Evolutionary conservation across 2,329 filamentous ascomycete species (phyloP).

Genomic region (Epichloe elymi): DNA sequence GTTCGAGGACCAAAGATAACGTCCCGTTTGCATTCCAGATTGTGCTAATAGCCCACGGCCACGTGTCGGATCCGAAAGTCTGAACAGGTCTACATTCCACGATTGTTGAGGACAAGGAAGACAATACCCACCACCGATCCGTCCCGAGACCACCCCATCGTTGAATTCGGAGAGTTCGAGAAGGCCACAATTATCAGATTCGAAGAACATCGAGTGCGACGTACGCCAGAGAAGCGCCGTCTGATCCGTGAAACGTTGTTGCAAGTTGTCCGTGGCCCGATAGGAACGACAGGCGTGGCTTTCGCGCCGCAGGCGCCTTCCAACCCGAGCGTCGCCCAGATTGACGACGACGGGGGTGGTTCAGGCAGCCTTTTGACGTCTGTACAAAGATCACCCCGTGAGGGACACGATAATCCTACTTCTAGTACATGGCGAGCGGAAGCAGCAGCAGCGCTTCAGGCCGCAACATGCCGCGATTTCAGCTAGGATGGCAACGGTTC

Average conservation of each 20-base stretch:
- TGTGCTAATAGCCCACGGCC: background rate
- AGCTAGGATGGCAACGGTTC: conserved; percentile 45
- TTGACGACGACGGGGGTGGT: background rate
- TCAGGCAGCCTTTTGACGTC: background rate
- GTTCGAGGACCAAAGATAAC: background rate
- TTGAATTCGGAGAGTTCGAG: background rate
- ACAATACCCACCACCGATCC: background rate
- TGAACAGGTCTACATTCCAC: conserved; percentile 2
- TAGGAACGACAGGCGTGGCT: background rate
- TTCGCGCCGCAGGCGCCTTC: conserved; percentile 2
- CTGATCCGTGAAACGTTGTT: no score
- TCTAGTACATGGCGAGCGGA: conserved; percentile 8
- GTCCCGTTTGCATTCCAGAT: conserved; percentile 4
- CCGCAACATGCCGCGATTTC: conserved; percentile 24
- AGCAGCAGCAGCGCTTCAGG: conserved; percentile 11
- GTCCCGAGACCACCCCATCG: conserved; percentile 1
- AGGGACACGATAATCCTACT: background rate
- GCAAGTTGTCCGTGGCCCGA: background rate
- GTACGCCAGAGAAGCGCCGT: background rate
- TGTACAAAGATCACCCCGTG: background rate
- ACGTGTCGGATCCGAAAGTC: background rate
- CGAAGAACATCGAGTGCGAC: background rate
- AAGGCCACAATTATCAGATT: background rate
- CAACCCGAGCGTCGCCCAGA: conserved; percentile 3
- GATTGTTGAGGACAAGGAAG: background rate